Conservation (phyloP, 441 rosid species). For the Adansonia grandidieri region DNA sequence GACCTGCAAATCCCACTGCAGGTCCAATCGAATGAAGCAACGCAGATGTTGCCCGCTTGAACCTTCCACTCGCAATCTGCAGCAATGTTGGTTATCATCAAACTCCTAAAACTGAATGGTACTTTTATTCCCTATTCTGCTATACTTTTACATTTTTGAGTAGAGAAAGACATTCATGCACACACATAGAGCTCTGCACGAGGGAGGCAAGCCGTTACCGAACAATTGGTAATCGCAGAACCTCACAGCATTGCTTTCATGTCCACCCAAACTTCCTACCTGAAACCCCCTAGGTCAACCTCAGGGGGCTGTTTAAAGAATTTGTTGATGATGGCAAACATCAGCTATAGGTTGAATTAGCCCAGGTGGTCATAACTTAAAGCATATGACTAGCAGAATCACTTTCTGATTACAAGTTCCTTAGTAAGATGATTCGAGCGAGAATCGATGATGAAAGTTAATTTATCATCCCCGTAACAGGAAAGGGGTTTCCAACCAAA, state of each 20-base stretch:
- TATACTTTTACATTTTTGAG: not conserved
- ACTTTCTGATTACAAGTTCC: not conserved
- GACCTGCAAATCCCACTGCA: conserved; percentile 57
- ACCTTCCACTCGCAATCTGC: conserved; percentile 59
- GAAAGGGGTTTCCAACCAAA: not conserved
- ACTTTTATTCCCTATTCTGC: not conserved
- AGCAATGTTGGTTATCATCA: not conserved
- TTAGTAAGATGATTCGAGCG: not conserved
- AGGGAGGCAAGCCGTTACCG: not conserved
- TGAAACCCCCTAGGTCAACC: not conserved
- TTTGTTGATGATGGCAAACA: not conserved
- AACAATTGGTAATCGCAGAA: not conserved
- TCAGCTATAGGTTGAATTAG: not conserved
- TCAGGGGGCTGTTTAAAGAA: not conserved
- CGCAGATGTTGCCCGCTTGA: conserved; percentile 54
- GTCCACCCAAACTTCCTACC: not conserved
- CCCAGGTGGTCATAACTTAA: not conserved
- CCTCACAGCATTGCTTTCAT: no score
- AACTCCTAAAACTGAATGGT: not conserved
- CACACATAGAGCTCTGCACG: no score
- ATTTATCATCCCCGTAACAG: not conserved
- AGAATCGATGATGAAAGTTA: not conserved
- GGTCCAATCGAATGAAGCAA: conserved; percentile 56
- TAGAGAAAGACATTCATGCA: no score
- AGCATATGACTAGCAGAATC: not conserved